phyloP scores from a whole-genome alignment of 2,329 filamentous ascomycete species.

The Mycosphaerella sp. region DNA sequence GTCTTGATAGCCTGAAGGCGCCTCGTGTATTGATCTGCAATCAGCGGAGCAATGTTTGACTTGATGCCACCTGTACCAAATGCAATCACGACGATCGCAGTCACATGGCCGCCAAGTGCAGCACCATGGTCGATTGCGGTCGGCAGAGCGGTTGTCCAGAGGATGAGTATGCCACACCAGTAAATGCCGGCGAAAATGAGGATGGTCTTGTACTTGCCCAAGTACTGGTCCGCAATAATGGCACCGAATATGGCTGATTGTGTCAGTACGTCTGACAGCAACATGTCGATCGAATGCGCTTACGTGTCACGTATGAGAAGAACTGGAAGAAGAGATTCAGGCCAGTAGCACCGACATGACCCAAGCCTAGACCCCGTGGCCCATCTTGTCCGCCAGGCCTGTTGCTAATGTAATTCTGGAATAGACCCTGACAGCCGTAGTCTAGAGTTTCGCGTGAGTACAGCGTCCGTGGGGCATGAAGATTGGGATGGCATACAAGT shows the following conservation, averaged over 20 bases:
- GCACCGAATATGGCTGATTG: conserved; percentile 38
- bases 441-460: conserved; percentile 2
- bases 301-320: conserved; percentile 43
- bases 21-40: conserved; percentile 44
- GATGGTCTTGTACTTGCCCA: conserved; percentile 65
- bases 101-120: conserved; percentile 57
- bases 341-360: conserved; percentile 31
- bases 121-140: conserved; percentile 53
- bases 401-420: conserved; percentile 47
- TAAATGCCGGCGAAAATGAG: conserved; percentile 58
- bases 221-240: conserved; percentile 58
- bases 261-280: background rate
- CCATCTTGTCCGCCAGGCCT: conserved; percentile 35
- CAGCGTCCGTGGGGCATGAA: background rate
- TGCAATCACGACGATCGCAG: conserved; percentile 62
- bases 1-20: conserved; percentile 38
- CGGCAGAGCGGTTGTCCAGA: conserved; percentile 60
- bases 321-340: conserved; percentile 45
- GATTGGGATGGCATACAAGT: conserved; percentile 26
- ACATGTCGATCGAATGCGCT: background rate
- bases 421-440: conserved; percentile 39
- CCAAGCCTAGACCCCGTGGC: conserved; percentile 37
- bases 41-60: conserved; percentile 58
- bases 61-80: conserved; percentile 76
- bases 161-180: conserved; percentile 59